These are phyloP conservation scores for Stagonosporopsis cucurbitacearum DNA, from an alignment of 2,329 filamentous ascomycete genomes.

Conservation along the genomic window DNA sequence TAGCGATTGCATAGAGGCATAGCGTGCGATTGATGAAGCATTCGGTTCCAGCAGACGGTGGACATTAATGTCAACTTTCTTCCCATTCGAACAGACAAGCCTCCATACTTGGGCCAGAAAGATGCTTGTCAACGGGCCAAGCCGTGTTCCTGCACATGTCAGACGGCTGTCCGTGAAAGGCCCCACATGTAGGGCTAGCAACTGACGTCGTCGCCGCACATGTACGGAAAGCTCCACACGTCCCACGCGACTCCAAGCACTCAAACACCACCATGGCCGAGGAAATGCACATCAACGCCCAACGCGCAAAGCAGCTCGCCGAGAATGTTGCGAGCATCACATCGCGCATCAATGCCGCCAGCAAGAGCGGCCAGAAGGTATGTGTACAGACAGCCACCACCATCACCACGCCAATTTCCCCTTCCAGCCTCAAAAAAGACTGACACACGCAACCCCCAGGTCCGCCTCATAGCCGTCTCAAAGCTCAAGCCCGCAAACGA, in stretches of 20 bases:
- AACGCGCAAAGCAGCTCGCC: conserved; percentile 54
- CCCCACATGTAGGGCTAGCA: conserved; percentile 22
- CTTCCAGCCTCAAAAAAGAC: background rate
- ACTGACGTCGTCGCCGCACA: conserved; percentile 30
- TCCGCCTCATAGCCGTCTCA: conserved; percentile 91
- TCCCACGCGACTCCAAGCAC: conserved; percentile 20
- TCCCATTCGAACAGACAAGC: background rate
- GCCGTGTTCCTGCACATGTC: background rate
- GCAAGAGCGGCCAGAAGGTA: conserved; percentile 43
- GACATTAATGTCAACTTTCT: background rate
- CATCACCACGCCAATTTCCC: background rate
- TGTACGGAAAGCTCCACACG: conserved; percentile 10
- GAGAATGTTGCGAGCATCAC: conserved; percentile 54
- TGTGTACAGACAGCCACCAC: no score
- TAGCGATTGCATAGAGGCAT: conserved; percentile 13
- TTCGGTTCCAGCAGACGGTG: background rate
- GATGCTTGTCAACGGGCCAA: background rate
- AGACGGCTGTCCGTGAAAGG: background rate
- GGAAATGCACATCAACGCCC: conserved; percentile 51
- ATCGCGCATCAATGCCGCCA: conserved; percentile 51
- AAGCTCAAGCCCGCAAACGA: conserved; percentile 95
- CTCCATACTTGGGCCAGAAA: background rate
- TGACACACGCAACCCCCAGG: conserved; percentile 52
- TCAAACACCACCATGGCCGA: conserved; percentile 38
- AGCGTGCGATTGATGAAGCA: background rate